Percentiles rank a stretch among this genome's conserved stretches.
Conservation (phyloP, 139 green algal genomes). For the Spirogloea muscicola region DNA sequence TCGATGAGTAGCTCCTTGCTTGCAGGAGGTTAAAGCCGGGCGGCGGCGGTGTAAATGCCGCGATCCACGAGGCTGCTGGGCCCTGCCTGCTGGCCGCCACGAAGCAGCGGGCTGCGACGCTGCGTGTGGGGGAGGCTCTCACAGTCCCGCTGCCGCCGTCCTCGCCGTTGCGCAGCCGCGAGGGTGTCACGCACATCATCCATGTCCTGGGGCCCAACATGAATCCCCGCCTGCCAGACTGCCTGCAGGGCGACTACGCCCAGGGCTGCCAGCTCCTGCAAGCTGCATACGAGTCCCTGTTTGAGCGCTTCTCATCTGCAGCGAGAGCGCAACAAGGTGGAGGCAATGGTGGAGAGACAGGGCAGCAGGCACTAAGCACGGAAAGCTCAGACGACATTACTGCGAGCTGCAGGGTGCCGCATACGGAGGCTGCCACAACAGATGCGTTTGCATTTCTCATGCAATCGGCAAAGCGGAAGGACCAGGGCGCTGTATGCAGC, state of each 20-base stretch:
- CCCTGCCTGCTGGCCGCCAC: slow-evolving; percentile 17
- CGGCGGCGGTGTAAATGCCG: slow-evolving; percentile 42
- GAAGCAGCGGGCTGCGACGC: slow-evolving; percentile 12
- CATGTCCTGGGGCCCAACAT: slow-evolving; percentile 44
- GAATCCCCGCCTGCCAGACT: slow-evolving; percentile 35
- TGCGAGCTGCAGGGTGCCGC: too few species aligned
- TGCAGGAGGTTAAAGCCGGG: slow-evolving; percentile 29
- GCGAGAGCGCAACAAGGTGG: too few species aligned
- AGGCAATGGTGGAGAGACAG: too few species aligned
- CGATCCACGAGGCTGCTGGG: slow-evolving; percentile 34
- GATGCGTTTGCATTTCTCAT: too few species aligned
- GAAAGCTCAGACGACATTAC: too few species aligned
- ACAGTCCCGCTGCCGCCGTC: slow-evolving; percentile 17
- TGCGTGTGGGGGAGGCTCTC: too few species aligned
- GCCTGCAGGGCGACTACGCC: slow-evolving; percentile 33
- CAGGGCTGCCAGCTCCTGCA: slow-evolving; percentile 10
- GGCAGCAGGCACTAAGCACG: too few species aligned
- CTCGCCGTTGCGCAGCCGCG: slow-evolving; percentile 6
- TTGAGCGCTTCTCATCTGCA: slow-evolving; percentile 18
- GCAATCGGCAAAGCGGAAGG: too few species aligned
- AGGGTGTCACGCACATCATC: slow-evolving; percentile 42
- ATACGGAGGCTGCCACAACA: too few species aligned
- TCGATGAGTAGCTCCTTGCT: too few species aligned
- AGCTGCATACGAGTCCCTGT: slow-evolving; percentile 31
- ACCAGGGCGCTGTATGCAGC: too few species aligned